Evolutionary conservation across 805 yeast species (phyloP), one percentile per base, ranked within the genome.

Genomic region (Candida coleopterorum): DNA sequence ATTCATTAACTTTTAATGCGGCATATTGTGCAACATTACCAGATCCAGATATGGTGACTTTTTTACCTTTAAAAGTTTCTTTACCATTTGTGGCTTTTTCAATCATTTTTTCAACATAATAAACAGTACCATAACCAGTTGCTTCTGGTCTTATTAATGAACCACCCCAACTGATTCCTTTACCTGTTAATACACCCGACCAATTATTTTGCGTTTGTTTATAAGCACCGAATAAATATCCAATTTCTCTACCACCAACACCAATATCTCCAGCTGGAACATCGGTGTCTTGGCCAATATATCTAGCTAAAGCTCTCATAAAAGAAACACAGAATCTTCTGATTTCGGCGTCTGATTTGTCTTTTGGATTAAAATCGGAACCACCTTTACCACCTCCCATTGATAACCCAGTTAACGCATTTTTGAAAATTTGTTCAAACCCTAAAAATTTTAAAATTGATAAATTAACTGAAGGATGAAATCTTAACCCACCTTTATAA

Each of bases 311-410:
- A 72, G 90, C 96, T 66, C 86, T 75, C 96, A 90, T 90, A 77
- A 90, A 90, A 35, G 96, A 76, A 56, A 77, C 78, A 75, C 97
- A 90, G 80, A 90, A 90, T 68, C 95, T 81, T 76, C 98, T 83
- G 71, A 90, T 90, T 75, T 90, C 98, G 54, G 70, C 66, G 68
- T 89, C 93, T 43, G 95, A 76, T 69, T 81, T 84, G 60, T 90
- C 95, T 79, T 90, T 90, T 56, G 97, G 96, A 72, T 89, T 88
- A 70, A 90, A 93, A 71, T 90, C 96, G 43, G 95, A 75, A 66
- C 98, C 98, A 78, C 98, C 98, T 68, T 90, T 90, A 71, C 96
- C 98, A 74, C 98, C 98, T 64, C 98, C 98, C 84, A 90, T 89
- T 78, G 81, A 77, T 55, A 89, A 77, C 57, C 97, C 97, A 54